Evolutionary conservation across 208 protist genomes (phyloP).

Genomic region (Crithidia brevicula): DNA sequence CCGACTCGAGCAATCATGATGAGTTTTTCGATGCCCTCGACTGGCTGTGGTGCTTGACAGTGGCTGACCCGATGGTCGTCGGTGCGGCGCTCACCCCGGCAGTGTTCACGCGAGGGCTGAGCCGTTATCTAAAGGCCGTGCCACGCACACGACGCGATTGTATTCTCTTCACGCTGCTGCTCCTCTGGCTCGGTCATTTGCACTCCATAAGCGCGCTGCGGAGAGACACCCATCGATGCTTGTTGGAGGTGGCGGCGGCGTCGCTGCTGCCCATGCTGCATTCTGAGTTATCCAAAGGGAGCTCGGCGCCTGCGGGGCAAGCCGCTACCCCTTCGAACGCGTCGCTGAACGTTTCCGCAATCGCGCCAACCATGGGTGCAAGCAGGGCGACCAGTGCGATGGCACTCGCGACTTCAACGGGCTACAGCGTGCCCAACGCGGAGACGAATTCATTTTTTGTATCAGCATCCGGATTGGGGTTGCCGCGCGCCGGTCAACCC

Average conservation of each 20-base stretch:
- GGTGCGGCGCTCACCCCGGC: slow-evolving; percentile 36
- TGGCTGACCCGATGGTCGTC: slow-evolving; percentile 45
- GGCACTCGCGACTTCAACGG: slow-evolving; percentile 11
- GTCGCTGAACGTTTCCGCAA: slow-evolving; percentile 32
- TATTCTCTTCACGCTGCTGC: slow-evolving; percentile 64
- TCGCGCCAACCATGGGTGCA: slow-evolving; percentile 15
- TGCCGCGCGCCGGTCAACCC: not conserved
- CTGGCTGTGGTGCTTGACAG: slow-evolving; percentile 70
- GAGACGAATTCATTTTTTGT: not conserved
- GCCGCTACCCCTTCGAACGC: not conserved
- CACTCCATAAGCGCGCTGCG: slow-evolving; percentile 39
- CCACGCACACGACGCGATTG: slow-evolving; percentile 72
- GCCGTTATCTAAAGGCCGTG: slow-evolving; percentile 54
- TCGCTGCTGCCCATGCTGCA: slow-evolving; percentile 53
- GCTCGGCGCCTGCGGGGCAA: slow-evolving; percentile 3
- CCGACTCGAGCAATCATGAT: slow-evolving; percentile 47
- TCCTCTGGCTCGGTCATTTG: slow-evolving; percentile 71
- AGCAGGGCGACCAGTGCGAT: slow-evolving; percentile 14
- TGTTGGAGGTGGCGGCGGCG: slow-evolving; percentile 39
- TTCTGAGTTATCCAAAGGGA: slow-evolving; percentile 28
- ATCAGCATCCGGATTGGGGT: not conserved
- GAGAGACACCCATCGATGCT: slow-evolving; percentile 28
- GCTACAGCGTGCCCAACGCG: not conserved
- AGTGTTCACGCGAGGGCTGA: slow-evolving; percentile 40
- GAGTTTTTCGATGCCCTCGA: slow-evolving; percentile 75